Base-by-base conservation (phyloP, 768 basidiomycete species). In the Collybia nuda region DNA sequence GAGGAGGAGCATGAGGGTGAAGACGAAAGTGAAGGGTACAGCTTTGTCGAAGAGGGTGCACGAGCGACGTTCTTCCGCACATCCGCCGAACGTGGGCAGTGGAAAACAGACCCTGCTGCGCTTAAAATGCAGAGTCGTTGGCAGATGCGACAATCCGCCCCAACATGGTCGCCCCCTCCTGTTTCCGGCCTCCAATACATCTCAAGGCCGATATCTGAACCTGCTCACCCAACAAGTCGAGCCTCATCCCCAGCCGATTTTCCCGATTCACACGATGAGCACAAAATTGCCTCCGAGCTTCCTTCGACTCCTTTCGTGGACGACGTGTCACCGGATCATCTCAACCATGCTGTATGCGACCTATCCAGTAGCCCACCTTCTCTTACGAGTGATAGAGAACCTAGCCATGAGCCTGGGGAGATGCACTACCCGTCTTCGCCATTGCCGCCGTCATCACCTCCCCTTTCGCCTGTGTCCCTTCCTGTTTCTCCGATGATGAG, bases 11-110 rank as follows among this genome's bases (percentile, higher is more conserved):
- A 70, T 11, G 67, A 65, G 9, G 55, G 58, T 28, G 58, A 64
- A n/a, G 58, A 66, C 5, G 65, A 65, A 6, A 55, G 58, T 28
- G 56, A 50, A 1, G 63, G 49, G 5, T 66, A 55, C 47, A 62
- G 59, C 44, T 68, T 69, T 43, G 54, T 61, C n/a, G 53, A 62
- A 35, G 58, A 54, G 26, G 64, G 62, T 42, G 52, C 67, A 40
- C 79, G 76, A 44, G 69, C 74, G 51, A 81, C 81, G 2, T 82
- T 74, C 56, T 83, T 82, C 56, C 68, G 72, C 40, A 72, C 73
- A 9, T 84, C 82, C 36, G 74, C 79, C 6, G 82, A 84, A 57
- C 81, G 82, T 46, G 82, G 81, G 6, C 73, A 74, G 48, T 84
- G 82, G 82, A 70, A 72, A 54, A 78, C 67, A 50, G 80, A 82